These are phyloP conservation scores for Pseudogymnoascus sp. DNA, from an alignment of 2,329 filamentous ascomycete species.

Conservation along the genomic window DNA sequence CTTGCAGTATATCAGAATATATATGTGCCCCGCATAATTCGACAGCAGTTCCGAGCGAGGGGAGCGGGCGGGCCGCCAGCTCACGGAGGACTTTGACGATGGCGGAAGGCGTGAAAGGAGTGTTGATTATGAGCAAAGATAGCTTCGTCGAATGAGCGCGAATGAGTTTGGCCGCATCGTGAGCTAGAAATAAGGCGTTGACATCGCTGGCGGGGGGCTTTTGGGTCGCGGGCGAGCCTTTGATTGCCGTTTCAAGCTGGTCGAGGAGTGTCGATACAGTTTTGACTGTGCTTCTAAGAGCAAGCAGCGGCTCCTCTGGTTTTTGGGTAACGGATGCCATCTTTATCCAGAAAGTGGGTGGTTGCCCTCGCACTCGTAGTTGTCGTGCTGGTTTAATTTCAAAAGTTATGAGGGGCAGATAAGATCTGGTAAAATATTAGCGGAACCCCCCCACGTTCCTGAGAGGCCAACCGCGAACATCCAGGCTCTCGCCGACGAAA, in stretches of 20 bases:
- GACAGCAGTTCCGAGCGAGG: constrained; percentile 65
- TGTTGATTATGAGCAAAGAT: constrained; percentile 77
- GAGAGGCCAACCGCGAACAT: neutral
- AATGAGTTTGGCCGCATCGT: constrained; percentile 65
- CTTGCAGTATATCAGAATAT: constrained; percentile 58
- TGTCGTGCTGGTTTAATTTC: constrained; percentile 1
- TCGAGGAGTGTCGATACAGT: constrained; percentile 20
- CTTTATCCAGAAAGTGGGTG: neutral
- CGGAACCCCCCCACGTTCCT: neutral
- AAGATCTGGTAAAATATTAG: constrained; percentile 11
- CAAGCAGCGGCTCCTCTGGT: constrained; percentile 3
- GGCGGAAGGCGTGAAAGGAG: constrained; percentile 77
- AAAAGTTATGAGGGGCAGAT: constrained; percentile 7
- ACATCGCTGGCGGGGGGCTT: constrained; percentile 24
- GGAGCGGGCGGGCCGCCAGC: constrained; percentile 66
- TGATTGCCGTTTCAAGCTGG: constrained; percentile 21
- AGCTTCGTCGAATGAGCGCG: constrained; percentile 82
- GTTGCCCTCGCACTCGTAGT: constrained; percentile 3
- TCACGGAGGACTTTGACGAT: constrained; percentile 64
- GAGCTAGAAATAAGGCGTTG: constrained; percentile 61
- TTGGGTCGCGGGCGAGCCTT: constrained; percentile 12
- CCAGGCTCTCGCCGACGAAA: neutral
- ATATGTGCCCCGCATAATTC: constrained; percentile 54
- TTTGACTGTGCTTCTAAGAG: constrained; percentile 18
- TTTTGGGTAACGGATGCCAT: neutral